phyloP scores from a whole-genome alignment of 805 yeast genomes.

The Yarrowia sp. region DNA sequence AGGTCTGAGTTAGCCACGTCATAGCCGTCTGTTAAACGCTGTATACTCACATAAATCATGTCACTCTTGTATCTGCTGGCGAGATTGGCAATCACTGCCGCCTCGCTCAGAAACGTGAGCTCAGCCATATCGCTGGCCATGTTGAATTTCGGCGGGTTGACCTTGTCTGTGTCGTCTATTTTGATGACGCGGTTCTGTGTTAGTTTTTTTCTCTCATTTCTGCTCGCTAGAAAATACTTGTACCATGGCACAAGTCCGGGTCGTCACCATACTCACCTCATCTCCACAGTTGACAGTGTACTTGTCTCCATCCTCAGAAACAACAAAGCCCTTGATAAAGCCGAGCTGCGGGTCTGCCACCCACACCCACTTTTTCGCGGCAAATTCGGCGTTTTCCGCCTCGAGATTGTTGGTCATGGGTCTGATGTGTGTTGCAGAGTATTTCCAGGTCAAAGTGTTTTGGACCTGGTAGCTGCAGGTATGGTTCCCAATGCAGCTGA shows the following conservation, averaged over 20 bases:
- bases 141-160: conserved; percentile 88
- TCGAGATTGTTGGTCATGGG: conserved; percentile 25
- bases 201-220: conserved; percentile 19
- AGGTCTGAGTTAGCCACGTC: conserved; percentile 56
- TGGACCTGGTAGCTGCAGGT: background rate
- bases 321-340: conserved; percentile 59
- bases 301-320: conserved; percentile 42
- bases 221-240: background rate
- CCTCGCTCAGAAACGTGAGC: conserved; percentile 88
- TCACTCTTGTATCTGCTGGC: conserved; percentile 73
- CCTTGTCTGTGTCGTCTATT: conserved; percentile 51
- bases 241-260: background rate
- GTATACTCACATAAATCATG: conserved; percentile 45
- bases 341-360: conserved; percentile 56
- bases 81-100: conserved; percentile 86
- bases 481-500: background rate
- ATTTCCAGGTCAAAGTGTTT: background rate
- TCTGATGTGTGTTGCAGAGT: background rate
- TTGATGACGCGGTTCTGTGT: conserved; percentile 42
- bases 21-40: no score
- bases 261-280: conserved; percentile 31
- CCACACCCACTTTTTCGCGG: conserved; percentile 68
- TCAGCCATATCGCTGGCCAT: conserved; percentile 94
- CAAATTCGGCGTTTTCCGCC: conserved; percentile 33
- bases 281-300: conserved; percentile 44